Evolutionary conservation across 805 yeast species (phyloP).

Genomic region (Trichomonascus vanleenenianus): DNA sequence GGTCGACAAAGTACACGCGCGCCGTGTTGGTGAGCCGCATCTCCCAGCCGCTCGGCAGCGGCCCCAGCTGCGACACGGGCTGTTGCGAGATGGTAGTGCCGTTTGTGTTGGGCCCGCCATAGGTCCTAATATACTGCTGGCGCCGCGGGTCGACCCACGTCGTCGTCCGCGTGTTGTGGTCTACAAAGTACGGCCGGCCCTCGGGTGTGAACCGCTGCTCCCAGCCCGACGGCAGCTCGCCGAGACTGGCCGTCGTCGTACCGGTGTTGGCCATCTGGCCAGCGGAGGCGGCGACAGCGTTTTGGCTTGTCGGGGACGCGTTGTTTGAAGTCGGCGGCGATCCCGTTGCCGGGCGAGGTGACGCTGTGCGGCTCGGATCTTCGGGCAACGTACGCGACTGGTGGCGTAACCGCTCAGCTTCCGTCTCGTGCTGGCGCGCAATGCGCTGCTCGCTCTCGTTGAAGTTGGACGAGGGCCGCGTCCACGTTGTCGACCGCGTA

Average conservation of each 20-base stretch:
- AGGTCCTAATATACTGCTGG: slow-evolving; percentile 94
- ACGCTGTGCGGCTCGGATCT: slow-evolving; percentile 28
- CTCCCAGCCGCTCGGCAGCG: slow-evolving; percentile 99
- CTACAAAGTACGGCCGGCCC: slow-evolving; percentile 97
- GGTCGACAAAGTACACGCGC: slow-evolving; percentile 97
- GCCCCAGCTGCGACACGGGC: slow-evolving; percentile 95
- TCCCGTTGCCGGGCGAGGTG: slow-evolving; percentile 18
- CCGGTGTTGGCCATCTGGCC: slow-evolving; percentile 60
- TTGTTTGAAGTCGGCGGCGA: slow-evolving; percentile 33
- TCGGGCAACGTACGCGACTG: slow-evolving; percentile 87
- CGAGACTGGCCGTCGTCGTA: slow-evolving; percentile 90
- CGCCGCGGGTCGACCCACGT: slow-evolving; percentile 99
- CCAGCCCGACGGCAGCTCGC: slow-evolving; percentile 98
- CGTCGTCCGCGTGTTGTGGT: slow-evolving; percentile 98
- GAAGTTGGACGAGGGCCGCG: slow-evolving; percentile 78
- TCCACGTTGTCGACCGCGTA: slow-evolving; percentile 98
- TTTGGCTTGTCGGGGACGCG: slow-evolving; percentile 36
- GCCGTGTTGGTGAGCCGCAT: slow-evolving; percentile 99
- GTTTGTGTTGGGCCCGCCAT: slow-evolving; percentile 59
- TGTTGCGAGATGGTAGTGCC: slow-evolving; percentile 92
- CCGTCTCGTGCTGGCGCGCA: slow-evolving; percentile 52
- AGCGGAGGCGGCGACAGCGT: slow-evolving; percentile 43
- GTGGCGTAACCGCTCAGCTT: slow-evolving; percentile 85
- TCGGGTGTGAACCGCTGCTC: slow-evolving; percentile 97
- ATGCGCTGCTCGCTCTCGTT: slow-evolving; percentile 60